Evolutionary conservation across 2,329 filamentous ascomycete species (phyloP), one percentile per base, ranked within the genome.

Genomic region (Trichoderma gracile): DNA sequence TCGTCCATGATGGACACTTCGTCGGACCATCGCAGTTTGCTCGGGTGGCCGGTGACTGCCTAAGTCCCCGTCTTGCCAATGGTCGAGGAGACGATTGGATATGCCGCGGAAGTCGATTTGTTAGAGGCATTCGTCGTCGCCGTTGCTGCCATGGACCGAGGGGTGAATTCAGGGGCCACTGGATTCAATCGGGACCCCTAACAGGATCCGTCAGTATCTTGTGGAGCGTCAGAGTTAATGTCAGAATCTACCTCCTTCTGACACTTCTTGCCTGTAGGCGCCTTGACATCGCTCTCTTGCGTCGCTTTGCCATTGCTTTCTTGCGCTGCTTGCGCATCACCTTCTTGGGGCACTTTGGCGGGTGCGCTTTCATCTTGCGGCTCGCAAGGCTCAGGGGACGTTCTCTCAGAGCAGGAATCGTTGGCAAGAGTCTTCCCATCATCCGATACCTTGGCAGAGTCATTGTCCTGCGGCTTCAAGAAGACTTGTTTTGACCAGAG

Each of bases 401-500:
- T 54, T 25, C 30, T 60, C 27, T 66, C 65, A 15, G 65, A 66
- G 33, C 61, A 66, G 33, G 65, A 66, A 50, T 66, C 60, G 40
- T 60, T 66, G 61, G 65, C 65, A 14, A 60, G 55, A 14, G 65
- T 67, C 14, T 58, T 63, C 23, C 49, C 40, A 45, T 66, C 65
- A 33, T 66, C 65, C 14, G 64, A 49, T 14, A 27, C 50, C 12
- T 67, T 71, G n/a, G 46, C 54, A 14, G 68, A 62, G 49, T 74
- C 69, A 49, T 69, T 66, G 55, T 82, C 80, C 66, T 82, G 82
- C 1, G 82, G 76, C 65, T 80, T 81, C 46, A 83, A 73, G 69
- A 85, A 85, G 19, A 84, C 78, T 70, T 89, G 86, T 70, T 86
- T 87, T 3, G 83, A 84, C 88, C 88, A 90, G 38, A 90, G 75